Base-by-base conservation (phyloP, 176 grass and related monocot genomes). In the Zoysia pacifica region DNA sequence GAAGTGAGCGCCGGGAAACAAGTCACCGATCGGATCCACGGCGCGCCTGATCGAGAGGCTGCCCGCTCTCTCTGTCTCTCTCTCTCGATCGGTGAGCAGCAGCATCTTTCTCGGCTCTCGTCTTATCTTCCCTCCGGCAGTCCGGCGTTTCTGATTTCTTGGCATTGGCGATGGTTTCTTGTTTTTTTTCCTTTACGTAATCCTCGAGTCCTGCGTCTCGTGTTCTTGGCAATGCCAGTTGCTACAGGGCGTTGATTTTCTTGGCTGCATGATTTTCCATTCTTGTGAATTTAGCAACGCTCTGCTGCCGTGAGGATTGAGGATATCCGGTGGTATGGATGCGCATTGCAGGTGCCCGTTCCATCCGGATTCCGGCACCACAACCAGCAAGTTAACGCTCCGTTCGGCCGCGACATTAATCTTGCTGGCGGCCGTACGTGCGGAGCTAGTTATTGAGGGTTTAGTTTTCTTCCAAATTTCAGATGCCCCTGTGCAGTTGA, bases 21-120 rank as follows among this genome's bases (percentile, higher is more conserved):
- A 28, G 28, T 47, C 62, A 62, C 37, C 40, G 77, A 38, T 81
- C 78, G 66, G 78, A 70, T 70, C 78, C 2, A 11, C 50, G 63
- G 19, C 37, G 18, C 62, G 37, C 62, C 8, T 5, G 48, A 46
- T 38, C 49, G 38, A 9, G 48, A 9, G 7, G 10, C 1, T 48
- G 9, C 5, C 16, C 43, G 39, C 56, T 45, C 5, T 28, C 28
- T 28, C 28, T 28, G 28, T 28, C 28, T 28, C 28, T 28, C 28
- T 40, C 6, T 6, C 42, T 12, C 9, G 5, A 11, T 6, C 40
- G 18, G 73, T 75, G 44, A 76, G 42, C 54, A 11, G 54, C 53
- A 1, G 2, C 43, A 12, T 56, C 54, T 18, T 75, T n/a, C 42
- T 62, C 73, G 4, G 11, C n/a, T 76, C 42, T 45, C 46, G 13